These are phyloP conservation scores for Ogataea naganishii DNA, from an alignment of 805 yeast species.

Conservation along the genomic window DNA sequence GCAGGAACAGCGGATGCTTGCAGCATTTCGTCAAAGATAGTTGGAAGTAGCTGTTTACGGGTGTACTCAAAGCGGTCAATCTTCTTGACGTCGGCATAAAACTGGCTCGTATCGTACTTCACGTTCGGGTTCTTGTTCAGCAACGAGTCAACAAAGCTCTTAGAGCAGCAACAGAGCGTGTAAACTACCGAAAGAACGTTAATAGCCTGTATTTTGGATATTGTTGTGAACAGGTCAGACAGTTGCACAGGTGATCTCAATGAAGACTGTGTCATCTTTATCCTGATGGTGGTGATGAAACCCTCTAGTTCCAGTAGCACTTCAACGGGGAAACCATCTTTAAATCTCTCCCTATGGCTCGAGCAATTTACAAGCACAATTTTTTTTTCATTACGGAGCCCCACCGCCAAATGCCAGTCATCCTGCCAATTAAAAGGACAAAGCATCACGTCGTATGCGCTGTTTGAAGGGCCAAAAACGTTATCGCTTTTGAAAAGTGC, in stretches of 20 bases:
- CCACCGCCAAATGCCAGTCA: slow-evolving; percentile 26
- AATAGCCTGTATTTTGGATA: slow-evolving; percentile 17
- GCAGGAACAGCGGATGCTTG: too few relatives aligned
- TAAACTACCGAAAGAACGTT: slow-evolving; percentile 20
- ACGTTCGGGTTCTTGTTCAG: too few relatives aligned
- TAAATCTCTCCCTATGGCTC: neutral
- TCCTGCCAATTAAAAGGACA: slow-evolving; percentile 23
- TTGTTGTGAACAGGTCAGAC: slow-evolving; percentile 16
- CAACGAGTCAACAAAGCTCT: too few relatives aligned
- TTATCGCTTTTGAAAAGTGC: slow-evolving; percentile 15
- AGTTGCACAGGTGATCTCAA: slow-evolving; percentile 17
- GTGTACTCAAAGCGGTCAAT: slow-evolving; percentile 19
- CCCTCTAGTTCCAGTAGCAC: slow-evolving; percentile 18
- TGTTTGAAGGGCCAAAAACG: slow-evolving; percentile 19
- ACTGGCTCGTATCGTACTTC: slow-evolving; percentile 20
- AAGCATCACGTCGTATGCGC: slow-evolving; percentile 13
- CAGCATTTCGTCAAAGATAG: too few relatives aligned
- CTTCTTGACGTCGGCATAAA: slow-evolving; percentile 14
- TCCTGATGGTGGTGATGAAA: slow-evolving; percentile 18
- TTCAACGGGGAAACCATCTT: slow-evolving; percentile 13
- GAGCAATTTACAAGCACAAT: slow-evolving; percentile 20
- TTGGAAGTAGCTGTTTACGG: too few relatives aligned
- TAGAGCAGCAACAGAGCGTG: slow-evolving; percentile 18
- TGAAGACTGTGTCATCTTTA: slow-evolving; percentile 18
- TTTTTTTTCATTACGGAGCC: slow-evolving; percentile 14